Conservation (phyloP, 495 filamentous ascomycete species). For the Xylaria grammica region DNA sequence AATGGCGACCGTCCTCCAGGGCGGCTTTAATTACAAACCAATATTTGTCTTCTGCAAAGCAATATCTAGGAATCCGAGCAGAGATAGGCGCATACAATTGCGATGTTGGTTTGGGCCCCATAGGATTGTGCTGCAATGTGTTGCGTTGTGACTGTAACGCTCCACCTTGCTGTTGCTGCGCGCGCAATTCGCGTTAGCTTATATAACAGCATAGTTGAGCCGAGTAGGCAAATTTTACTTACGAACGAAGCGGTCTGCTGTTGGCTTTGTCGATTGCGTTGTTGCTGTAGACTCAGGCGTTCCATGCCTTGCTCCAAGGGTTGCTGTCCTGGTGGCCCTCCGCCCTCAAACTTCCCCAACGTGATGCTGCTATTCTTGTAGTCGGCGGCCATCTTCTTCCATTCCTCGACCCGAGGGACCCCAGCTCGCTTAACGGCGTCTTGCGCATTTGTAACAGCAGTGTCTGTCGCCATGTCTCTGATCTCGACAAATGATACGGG, state of each 20-base stretch:
- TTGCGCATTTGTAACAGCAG: slow-evolving; percentile 78
- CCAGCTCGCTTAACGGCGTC: slow-evolving; percentile 89
- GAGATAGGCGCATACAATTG: slow-evolving; percentile 62
- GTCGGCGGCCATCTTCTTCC: slow-evolving; percentile 99
- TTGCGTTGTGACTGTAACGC: slow-evolving; percentile 33
- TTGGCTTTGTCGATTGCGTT: slow-evolving; percentile 49
- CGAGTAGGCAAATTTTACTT: slow-evolving; percentile 27
- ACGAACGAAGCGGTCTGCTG: slow-evolving; percentile 48
- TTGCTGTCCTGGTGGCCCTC: slow-evolving; percentile 46
- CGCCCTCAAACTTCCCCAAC: slow-evolving; percentile 82
- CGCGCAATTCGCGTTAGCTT: slow-evolving; percentile 28
- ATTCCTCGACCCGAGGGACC: slow-evolving; percentile 97
- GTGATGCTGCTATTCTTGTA: slow-evolving; percentile 99
- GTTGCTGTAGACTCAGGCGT: slow-evolving; percentile 71
- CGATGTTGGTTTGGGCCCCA: slow-evolving; percentile 45
- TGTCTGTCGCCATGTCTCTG: slow-evolving; percentile 86
- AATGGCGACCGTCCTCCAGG: slow-evolving; percentile 88
- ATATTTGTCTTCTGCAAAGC: slow-evolving; percentile 96
- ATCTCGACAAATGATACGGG: slow-evolving; percentile 98
- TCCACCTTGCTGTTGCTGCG: slow-evolving; percentile 31
- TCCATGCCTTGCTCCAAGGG: slow-evolving; percentile 74
- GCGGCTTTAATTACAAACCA: slow-evolving; percentile 96
- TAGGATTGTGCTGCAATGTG: slow-evolving; percentile 35
- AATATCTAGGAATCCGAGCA: slow-evolving; percentile 90
- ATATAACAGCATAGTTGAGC: background rate